Evolutionary conservation across 139 green algal genomes (phyloP).

Genomic region (Haematococcus sp.): DNA sequence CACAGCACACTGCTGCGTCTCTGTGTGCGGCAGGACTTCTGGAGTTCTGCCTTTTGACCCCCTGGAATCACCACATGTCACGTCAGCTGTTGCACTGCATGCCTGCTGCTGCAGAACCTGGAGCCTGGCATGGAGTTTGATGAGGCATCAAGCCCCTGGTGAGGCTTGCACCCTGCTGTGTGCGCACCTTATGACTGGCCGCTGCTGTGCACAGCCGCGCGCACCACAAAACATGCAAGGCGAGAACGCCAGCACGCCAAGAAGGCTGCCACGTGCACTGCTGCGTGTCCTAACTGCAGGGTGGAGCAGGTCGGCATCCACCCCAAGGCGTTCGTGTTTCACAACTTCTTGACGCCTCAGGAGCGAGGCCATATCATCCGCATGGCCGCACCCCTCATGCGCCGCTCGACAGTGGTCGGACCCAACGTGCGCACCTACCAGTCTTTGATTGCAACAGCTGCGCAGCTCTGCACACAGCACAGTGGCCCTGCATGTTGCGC

Average conservation of each 20-base stretch:
- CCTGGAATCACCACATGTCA: neutral
- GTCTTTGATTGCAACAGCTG: too few species aligned
- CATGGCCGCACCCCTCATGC: constrained; percentile 51
- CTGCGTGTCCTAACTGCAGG: neutral
- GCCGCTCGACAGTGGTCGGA: constrained; percentile 71
- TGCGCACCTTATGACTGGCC: too few species aligned
- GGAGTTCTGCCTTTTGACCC: too few species aligned
- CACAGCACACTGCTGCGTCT: too few species aligned
- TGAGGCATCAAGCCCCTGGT: neutral
- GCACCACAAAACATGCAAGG: too few species aligned
- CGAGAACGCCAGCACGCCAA: too few species aligned
- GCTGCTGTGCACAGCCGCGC: too few species aligned
- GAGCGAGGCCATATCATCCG: constrained; percentile 66
- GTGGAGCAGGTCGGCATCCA: constrained; percentile 45
- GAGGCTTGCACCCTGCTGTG: neutral
- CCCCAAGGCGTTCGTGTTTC: constrained; percentile 67
- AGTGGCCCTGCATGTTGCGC: too few species aligned
- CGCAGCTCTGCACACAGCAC: too few species aligned
- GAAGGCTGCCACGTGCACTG: neutral
- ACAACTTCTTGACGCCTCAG: constrained; percentile 71
- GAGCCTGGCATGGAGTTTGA: constrained; percentile 8
- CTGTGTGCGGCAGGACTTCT: too few species aligned
- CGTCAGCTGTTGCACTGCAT: too few species aligned
- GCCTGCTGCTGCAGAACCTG: constrained; percentile 4
- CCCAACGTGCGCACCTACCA: neutral